Base-by-base conservation (phyloP, 306 rosid species). In the Phaseolus lunatus region DNA sequence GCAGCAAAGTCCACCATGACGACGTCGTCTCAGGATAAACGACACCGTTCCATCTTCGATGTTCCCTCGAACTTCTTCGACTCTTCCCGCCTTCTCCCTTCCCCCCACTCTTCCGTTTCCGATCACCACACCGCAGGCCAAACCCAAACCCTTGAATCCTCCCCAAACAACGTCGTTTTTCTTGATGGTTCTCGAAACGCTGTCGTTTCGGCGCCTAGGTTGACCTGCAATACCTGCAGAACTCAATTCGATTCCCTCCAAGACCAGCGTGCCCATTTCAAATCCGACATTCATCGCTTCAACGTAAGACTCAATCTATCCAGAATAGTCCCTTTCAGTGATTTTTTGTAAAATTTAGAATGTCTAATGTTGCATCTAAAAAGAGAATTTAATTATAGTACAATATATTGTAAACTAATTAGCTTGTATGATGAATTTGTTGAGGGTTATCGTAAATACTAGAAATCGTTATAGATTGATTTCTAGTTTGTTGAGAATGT, bases 251-350 rank as follows among this genome's bases (percentile, higher is more conserved):
- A 94, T 54, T 94, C 98, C 53, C 93, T 94, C 59, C 85, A 81
- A 27, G 96, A 92, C 73, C 98, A 94, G 83, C 98, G 98, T n/a
- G 86, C 86, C 48, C 98, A 94, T 82, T 94, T 94, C 89, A 92
- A 94, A 76, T 90, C 97, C 70, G 98, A 94, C 41, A 82, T 94
- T 58, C 98, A 94, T 82, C 92, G 98, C n/a, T 92, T 94, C 90
- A 94, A 94, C 73, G 98, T 92, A 83, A 88, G 65, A 70, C 9
- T 52, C 2, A 37, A 62, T 22, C 39, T 16, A 18, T 7, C 62
- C 68, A 9, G 6, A 31, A 11, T 6, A 4, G 0, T 70, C 8
- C 27, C 8, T 9, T 49, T 22, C 45, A 29, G 29, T 41, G 7
- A 35, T 3, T 35, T 41, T 45, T 14, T 33, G 63, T 16, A 29